Conservation (phyloP, 78 protist genomes). For the Dictyostelium firmibasis region DNA sequence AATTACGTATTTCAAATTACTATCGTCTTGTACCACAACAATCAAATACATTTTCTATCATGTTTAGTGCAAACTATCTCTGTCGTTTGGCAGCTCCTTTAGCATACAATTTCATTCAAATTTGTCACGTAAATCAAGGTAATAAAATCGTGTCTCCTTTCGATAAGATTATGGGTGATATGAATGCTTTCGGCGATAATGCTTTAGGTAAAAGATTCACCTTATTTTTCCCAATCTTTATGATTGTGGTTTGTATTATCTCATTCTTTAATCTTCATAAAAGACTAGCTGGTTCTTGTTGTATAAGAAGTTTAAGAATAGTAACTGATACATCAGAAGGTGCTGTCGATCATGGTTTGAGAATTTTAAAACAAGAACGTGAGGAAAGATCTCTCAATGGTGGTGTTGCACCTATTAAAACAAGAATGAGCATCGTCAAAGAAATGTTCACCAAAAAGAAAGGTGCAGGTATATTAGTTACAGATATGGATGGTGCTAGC, state of each 20-base stretch:
- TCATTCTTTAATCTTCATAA: conserved; percentile 46
- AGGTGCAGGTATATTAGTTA: neutral
- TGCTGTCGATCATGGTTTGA: conserved; percentile 47
- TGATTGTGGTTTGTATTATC: conserved; percentile 18
- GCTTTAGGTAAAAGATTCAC: conserved; percentile 15
- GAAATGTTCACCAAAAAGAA: conserved; percentile 24
- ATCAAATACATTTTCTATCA: conserved; percentile 44
- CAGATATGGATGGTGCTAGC: conserved; percentile 33
- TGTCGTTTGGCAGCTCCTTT: conserved; percentile 70
- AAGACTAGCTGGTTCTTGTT: conserved; percentile 44
- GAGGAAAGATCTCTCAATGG: conserved; percentile 21
- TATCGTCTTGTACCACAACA: conserved; percentile 77
- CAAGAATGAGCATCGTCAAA: conserved; percentile 17
- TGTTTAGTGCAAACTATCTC: conserved; percentile 65
- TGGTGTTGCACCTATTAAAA: conserved; percentile 63
- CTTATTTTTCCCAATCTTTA: conserved; percentile 49
- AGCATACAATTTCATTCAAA: conserved; percentile 55
- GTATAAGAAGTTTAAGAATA: conserved; percentile 17
- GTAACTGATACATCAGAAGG: conserved; percentile 57
- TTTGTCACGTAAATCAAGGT: neutral
- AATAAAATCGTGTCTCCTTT: neutral
- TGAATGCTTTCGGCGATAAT: conserved; percentile 41
- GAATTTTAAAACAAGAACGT: conserved; percentile 37
- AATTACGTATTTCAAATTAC: conserved; percentile 59
- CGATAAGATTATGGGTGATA: conserved; percentile 41